Evolutionary conservation across 2,329 filamentous ascomycete genomes (phyloP), one percentile per base, ranked within the genome.

Genomic region (Claviceps sp.): DNA sequence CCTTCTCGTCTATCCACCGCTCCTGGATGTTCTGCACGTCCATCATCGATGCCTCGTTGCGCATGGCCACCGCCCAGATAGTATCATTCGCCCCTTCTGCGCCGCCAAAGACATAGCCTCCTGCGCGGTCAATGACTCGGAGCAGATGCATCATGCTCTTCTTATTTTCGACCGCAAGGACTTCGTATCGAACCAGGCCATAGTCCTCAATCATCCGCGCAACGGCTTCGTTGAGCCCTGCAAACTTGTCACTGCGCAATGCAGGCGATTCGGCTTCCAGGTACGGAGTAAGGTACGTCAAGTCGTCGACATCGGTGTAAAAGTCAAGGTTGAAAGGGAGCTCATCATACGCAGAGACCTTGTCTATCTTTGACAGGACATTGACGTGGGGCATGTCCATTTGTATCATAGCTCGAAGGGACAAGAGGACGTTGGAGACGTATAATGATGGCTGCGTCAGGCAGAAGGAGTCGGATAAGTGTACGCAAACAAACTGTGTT

Each of bases 381-480:
- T 98, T 98, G 59, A 98, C 76, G 64, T 96, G 89, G 1, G 93
- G 89, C 56, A 97, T 85, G 64, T 97, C 93, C 79, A 98, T 91
- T 70, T 97, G 93, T 50, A 98, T 82, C 91, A 98, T 98, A 60
- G 89, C 90, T 58, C 93, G 85, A 57, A 98, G 81, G 52, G 89
- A 91, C 24, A 98, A 82, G 52, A 98, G 83, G 53, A 98, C 77
- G 60, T 94, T 93, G 59, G 91, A 95, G 54, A 98, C 85, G 69
- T 96, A 98, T 55, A 97, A 80, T 3, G 90, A 96, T 0, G 93
- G 93, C 55, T 94, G 82, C 0, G 90, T 95, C 30, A 97, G 77
- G 65, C 89, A 91, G 65, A 95, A 93, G 5, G 88, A 95, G 67
- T 98, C 93, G 57, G 93, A 89, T 39, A 98, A 81, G 68, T 97